A percentile compares a stretch with the other conserved stretches of the same genome.
Conservation (phyloP, 495 filamentous ascomycete species). For the Trichoderma asperelloides region DNA sequence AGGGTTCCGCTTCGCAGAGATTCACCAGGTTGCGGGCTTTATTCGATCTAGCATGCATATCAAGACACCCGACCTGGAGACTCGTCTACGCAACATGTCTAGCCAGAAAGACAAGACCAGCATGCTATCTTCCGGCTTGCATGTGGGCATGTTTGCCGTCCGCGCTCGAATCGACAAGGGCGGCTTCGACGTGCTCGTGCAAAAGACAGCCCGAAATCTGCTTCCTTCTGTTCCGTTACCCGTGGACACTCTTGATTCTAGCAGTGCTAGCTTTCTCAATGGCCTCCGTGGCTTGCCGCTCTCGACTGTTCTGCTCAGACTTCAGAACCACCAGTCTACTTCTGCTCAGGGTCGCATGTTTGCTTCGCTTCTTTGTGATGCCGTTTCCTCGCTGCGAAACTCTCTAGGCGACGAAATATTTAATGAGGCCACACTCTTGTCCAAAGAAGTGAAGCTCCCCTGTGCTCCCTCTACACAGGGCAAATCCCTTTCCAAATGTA, state of each 20-base stretch:
- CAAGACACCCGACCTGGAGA: constrained; percentile 40
- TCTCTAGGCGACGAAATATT: constrained; percentile 33
- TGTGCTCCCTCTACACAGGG: constrained; percentile 28
- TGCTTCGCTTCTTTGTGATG: constrained; percentile 23
- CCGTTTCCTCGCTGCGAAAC: constrained; percentile 30
- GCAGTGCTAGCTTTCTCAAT: constrained; percentile 31
- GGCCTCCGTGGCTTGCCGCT: constrained; percentile 13
- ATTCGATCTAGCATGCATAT: constrained; percentile 68
- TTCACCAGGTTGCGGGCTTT: constrained; percentile 56
- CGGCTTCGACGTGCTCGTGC: constrained; percentile 68
- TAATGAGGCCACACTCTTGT: constrained; percentile 32
- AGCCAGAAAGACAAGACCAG: constrained; percentile 43
- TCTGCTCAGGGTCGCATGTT: constrained; percentile 11
- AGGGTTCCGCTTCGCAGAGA: constrained; percentile 69
- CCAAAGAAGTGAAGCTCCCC: constrained; percentile 21
- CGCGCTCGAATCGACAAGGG: constrained; percentile 52
- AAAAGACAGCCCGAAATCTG: constrained; percentile 51
- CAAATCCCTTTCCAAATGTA: constrained; percentile 16
- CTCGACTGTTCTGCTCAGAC: neutral
- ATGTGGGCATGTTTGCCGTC: constrained; percentile 67
- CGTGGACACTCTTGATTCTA: constrained; percentile 38
- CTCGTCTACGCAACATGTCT: constrained; percentile 52
- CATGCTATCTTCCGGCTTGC: constrained; percentile 56
- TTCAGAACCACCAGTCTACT: neutral
- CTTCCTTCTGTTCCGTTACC: constrained; percentile 58